Evolutionary conservation across 352 stramenopile genomes (phyloP).

Genomic region (Pythium sp.): DNA sequence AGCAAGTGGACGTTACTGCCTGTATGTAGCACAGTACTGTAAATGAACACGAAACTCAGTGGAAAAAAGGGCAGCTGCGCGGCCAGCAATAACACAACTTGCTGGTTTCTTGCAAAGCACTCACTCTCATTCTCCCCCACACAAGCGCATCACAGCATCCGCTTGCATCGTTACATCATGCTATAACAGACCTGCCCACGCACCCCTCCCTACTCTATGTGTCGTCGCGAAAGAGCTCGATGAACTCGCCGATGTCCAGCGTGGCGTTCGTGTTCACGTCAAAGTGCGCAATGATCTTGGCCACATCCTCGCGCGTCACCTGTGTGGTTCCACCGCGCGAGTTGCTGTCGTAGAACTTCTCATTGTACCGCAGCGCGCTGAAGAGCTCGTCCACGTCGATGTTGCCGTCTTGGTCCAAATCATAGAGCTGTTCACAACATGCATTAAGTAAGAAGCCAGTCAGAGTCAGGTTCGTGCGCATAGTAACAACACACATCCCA

Average conservation of each 20-base stretch:
- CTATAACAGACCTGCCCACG: background rate
- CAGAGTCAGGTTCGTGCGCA: too few relatives aligned
- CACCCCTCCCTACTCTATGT: constrained; percentile 26
- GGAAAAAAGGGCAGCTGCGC: background rate
- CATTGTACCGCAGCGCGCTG: constrained; percentile 64
- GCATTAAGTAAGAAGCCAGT: too few relatives aligned
- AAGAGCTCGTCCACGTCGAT: constrained; percentile 72
- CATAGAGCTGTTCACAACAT: constrained; percentile 40
- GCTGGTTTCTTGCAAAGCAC: background rate
- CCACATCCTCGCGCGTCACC: constrained; percentile 58
- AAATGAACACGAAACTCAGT: too few relatives aligned
- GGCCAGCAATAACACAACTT: background rate
- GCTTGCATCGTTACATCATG: background rate
- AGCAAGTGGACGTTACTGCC: too few relatives aligned
- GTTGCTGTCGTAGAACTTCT: constrained; percentile 60
- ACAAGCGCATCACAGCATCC: background rate
- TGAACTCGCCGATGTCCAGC: constrained; percentile 75
- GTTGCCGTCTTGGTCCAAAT: constrained; percentile 60
- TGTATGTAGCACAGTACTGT: too few relatives aligned
- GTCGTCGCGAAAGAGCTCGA: constrained; percentile 77
- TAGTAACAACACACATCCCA: too few relatives aligned
- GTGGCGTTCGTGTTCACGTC: constrained; percentile 71
- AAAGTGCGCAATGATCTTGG: constrained; percentile 72
- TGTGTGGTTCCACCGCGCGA: constrained; percentile 25
- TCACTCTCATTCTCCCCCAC: background rate